Evolutionary conservation across 2,329 filamentous ascomycete species (phyloP), one percentile per base, ranked within the genome.

Genomic region (Phialophora verrucosa): DNA sequence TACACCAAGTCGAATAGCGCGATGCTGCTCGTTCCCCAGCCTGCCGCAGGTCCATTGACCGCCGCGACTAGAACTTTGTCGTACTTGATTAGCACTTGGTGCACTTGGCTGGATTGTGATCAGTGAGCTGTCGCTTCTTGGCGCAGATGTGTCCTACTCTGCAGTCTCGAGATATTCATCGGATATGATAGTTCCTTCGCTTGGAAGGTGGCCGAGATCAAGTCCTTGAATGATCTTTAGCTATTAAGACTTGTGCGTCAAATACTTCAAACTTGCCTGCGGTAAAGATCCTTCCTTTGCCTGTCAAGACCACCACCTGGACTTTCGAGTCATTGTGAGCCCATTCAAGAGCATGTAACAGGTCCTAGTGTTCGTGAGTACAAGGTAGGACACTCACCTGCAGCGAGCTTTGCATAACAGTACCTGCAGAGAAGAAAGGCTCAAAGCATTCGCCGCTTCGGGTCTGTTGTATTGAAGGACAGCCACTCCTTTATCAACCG

Each of bases 1-100:
- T 98, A 98, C 77, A 98, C 87, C 81, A 98, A 97, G 82, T 98
- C 94, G 23, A 91, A 91, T 76, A 91, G 90, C 31, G 88, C 89
- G 64, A 92, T 83, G 0, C 97, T 81, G 0, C 93, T 93, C 0
- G 93, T 93, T 1, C 90, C 91, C 32, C 97, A 89, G 4, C 94
- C 94, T 59, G 98, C 84, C 12, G 88, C 93, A 6, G 94, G 94
- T 2, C 94, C 94, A 80, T 98, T 98, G 72, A 98, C 88, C 0
- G 91, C 94, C 0, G 90, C 89, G 65, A 98, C 87, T 25, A 98
- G 90, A 79, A 97, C 90, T 81, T 98, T 97, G 74, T 92, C 91
- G 80, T 97, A 93, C 17, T 88, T 89, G 82, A 68, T 68, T 3
- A 70, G 49, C 14, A 63, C 49, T 31, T 64, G 59, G 66, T 69